Evolutionary conservation across 768 basidiomycete genomes (phyloP).

Genomic region (Russula sp.): DNA sequence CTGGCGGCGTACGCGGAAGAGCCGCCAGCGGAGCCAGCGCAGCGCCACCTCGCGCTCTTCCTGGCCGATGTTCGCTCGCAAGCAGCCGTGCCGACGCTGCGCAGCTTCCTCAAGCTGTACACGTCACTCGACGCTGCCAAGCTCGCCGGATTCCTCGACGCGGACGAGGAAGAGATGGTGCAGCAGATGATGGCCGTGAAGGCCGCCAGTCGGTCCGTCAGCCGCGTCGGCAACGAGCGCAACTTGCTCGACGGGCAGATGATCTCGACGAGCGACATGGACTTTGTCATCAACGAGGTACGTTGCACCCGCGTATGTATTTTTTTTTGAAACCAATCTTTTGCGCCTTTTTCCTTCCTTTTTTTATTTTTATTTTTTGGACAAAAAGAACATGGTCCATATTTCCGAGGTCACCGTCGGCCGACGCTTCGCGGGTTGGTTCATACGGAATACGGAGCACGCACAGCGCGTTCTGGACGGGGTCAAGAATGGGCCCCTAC

Average conservation of each 20-base stretch:
- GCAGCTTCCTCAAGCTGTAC: conserved; percentile 92
- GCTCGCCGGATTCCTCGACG: conserved; percentile 85
- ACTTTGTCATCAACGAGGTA: conserved; percentile 93
- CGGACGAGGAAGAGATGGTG: conserved; percentile 89
- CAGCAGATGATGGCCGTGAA: conserved; percentile 98
- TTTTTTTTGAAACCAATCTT: not conserved
- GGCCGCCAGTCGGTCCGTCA: conserved; percentile 71
- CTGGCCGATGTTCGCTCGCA: conserved; percentile 72
- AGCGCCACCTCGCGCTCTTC: conserved; percentile 81
- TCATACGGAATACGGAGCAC: conserved; percentile 92
- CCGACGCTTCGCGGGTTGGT: conserved; percentile 92
- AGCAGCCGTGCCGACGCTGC: conserved; percentile 71
- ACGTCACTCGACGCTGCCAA: conserved; percentile 89
- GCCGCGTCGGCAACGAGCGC: conserved; percentile 43
- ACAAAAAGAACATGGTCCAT: conserved; percentile 94
- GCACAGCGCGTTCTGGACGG: conserved; percentile 83
- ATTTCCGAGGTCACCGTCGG: conserved; percentile 94
- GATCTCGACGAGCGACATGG: conserved; percentile 87
- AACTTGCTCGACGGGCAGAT: conserved; percentile 76
- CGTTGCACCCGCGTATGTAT: conserved; percentile 27
- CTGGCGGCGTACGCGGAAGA: conserved; percentile 39
- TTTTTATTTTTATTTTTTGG: not conserved
- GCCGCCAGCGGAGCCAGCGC: conserved; percentile 59
- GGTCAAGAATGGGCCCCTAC: conserved; percentile 52
- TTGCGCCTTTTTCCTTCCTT: not conserved